phyloP scores from a whole-genome alignment of 2,329 filamentous ascomycete species.

The Setomelanomma holmii region DNA sequence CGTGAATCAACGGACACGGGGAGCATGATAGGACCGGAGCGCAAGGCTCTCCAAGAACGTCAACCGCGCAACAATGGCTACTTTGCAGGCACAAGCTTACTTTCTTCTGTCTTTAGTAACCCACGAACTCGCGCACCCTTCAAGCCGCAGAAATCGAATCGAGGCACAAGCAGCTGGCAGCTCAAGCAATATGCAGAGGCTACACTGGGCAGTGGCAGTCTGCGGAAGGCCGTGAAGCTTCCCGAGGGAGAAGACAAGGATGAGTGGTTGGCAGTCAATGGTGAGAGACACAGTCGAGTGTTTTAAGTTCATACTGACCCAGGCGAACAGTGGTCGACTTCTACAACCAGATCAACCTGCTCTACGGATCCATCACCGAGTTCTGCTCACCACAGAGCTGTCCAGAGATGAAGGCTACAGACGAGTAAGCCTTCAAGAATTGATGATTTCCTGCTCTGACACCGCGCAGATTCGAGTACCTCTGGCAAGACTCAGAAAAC shows the following conservation, averaged over 20 bases:
- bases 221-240: conserved; percentile 95
- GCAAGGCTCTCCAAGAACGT: conserved; percentile 10
- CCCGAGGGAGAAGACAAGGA: conserved; percentile 97
- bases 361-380: conserved; percentile 98
- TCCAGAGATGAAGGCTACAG: conserved; percentile 99
- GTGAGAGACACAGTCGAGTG: conserved; percentile 58
- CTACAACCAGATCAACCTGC: conserved; percentile 99
- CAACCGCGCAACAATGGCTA: conserved; percentile 20
- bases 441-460: conserved; percentile 5
- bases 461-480: conserved; percentile 82
- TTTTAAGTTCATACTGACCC: conserved; percentile 13
- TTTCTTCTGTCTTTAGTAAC: conserved; percentile 66
- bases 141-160: conserved; percentile 82
- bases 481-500: conserved; percentile 95
- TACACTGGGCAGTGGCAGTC: conserved; percentile 89
- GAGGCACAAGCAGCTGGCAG: conserved; percentile 90
- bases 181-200: conserved; percentile 98
- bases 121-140: conserved; percentile 89
- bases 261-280: conserved; percentile 97
- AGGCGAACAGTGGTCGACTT: conserved; percentile 90
- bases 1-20: conserved; percentile 11
- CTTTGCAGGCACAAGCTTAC: conserved; percentile 41
- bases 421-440: conserved; percentile 70
- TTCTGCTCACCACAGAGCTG: conserved; percentile 98
- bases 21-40: conserved; percentile 13